Percentiles rank a stretch among this genome's conserved stretches.
Conservation (phyloP, 2,329 filamentous ascomycete genomes). For the Phaeosphaeriaceae sp. region DNA sequence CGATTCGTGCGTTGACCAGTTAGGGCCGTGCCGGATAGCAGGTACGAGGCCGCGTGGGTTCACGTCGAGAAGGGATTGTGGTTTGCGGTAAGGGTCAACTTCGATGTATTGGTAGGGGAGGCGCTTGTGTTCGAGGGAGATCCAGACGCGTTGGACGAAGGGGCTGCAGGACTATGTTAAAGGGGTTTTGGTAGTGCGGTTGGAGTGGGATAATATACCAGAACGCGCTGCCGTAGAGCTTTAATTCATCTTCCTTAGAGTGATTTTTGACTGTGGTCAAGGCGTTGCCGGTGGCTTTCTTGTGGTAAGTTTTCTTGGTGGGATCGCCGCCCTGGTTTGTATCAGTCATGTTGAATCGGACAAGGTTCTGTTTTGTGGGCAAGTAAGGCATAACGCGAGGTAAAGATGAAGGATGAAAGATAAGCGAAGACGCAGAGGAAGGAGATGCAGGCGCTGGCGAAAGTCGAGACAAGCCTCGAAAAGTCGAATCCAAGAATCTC, state of each 20-base stretch:
- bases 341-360: slow-evolving; percentile 53
- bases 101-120: slow-evolving; percentile 87
- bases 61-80: slow-evolving; percentile 72
- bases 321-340: slow-evolving; percentile 57
- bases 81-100: slow-evolving; percentile 79
- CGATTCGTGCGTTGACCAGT: slow-evolving; percentile 85
- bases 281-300: slow-evolving; percentile 75
- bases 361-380: slow-evolving; percentile 2
- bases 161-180: slow-evolving; percentile 61
- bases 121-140: slow-evolving; percentile 80
- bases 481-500: background rate
- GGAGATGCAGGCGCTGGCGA: background rate
- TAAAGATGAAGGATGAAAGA: background rate
- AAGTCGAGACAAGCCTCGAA: background rate
- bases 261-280: slow-evolving; percentile 73
- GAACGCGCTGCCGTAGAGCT: slow-evolving; percentile 83
- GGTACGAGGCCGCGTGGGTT: slow-evolving; percentile 80
- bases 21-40: slow-evolving; percentile 72
- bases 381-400: background rate
- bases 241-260: slow-evolving; percentile 72
- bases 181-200: background rate
- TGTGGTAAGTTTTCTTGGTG: slow-evolving; percentile 70
- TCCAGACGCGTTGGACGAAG: slow-evolving; percentile 89
- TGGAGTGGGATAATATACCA: slow-evolving; percentile 62
- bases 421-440: background rate